Conservation (phyloP, 306 rosid species). For the Corylus avellana region DNA sequence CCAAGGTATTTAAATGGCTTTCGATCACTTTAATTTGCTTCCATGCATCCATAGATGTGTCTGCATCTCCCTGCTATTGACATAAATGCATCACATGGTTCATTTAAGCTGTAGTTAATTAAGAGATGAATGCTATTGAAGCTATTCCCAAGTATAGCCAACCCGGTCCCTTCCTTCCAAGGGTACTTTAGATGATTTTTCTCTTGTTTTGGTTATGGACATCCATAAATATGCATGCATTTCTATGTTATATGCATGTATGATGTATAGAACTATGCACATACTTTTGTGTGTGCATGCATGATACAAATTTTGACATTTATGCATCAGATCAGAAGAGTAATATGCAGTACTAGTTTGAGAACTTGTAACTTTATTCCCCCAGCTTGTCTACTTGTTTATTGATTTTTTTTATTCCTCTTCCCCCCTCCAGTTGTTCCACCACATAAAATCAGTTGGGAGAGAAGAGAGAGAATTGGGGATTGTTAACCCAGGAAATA, state of each 20-base stretch:
- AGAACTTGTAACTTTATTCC: not conserved
- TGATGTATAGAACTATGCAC: not conserved
- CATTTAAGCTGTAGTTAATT: not conserved
- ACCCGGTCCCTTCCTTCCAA: no score
- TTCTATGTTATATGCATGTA: not conserved
- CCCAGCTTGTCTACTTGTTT: not conserved
- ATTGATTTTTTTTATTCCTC: not conserved
- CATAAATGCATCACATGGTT: not conserved
- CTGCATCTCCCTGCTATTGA: not conserved
- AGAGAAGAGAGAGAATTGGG: conserved; percentile 54
- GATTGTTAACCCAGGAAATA: conserved; percentile 42
- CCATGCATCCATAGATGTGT: not conserved
- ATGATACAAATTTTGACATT: not conserved
- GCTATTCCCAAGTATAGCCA: not conserved
- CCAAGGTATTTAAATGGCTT: conserved; percentile 44
- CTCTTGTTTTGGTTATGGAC: not conserved
- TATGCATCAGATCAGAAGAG: not conserved
- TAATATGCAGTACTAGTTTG: not conserved
- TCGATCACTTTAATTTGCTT: not conserved
- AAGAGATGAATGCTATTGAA: not conserved
- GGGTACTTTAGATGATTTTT: not conserved
- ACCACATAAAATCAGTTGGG: conserved; percentile 36
- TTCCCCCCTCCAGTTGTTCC: conserved; percentile 37
- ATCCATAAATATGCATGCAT: not conserved
- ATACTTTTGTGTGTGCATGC: not conserved